These are phyloP conservation scores for Elsinoe fawcettii DNA, from an alignment of 2,329 filamentous ascomycete genomes.

Conservation along the genomic window DNA sequence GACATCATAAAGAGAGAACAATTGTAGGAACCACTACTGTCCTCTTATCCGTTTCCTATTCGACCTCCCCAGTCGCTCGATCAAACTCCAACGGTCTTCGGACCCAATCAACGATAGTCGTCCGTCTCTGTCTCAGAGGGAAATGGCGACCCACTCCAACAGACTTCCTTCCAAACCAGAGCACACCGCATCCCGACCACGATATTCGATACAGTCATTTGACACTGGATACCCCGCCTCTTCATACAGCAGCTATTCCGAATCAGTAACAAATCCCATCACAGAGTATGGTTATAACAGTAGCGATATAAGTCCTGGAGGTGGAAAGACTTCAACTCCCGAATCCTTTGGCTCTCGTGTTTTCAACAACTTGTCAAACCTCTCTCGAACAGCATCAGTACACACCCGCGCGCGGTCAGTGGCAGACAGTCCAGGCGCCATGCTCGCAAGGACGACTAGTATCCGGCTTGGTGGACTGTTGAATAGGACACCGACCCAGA, in stretches of 20 bases:
- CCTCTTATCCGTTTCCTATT: slow-evolving; percentile 8
- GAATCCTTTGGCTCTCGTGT: slow-evolving; percentile 18
- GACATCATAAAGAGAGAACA: neutral
- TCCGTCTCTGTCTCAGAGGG: slow-evolving; percentile 3
- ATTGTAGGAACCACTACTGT: neutral
- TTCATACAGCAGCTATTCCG: slow-evolving; percentile 15
- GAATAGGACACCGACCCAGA: slow-evolving; percentile 14
- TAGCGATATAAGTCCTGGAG: slow-evolving; percentile 9
- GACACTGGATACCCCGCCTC: slow-evolving; percentile 1
- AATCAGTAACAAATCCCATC: slow-evolving; percentile 11
- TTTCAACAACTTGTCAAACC: slow-evolving; percentile 14
- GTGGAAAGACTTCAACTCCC: neutral
- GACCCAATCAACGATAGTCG: neutral
- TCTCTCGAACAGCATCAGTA: slow-evolving; percentile 17
- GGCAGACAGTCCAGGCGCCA: slow-evolving; percentile 11
- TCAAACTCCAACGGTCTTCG: slow-evolving; percentile 1
- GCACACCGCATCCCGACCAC: slow-evolving; percentile 6
- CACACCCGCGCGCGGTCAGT: slow-evolving; percentile 16
- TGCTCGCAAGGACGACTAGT: slow-evolving; percentile 16
- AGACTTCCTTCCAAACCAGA: slow-evolving; percentile 14
- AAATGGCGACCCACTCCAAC: slow-evolving; percentile 8
- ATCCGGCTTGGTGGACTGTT: slow-evolving; percentile 15
- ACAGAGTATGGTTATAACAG: slow-evolving; percentile 15
- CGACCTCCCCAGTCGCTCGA: slow-evolving; percentile 1
- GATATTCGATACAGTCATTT: slow-evolving; percentile 14